phyloP scores from a whole-genome alignment of 116 monocot species.

The Papilionanthe hybrid region DNA sequence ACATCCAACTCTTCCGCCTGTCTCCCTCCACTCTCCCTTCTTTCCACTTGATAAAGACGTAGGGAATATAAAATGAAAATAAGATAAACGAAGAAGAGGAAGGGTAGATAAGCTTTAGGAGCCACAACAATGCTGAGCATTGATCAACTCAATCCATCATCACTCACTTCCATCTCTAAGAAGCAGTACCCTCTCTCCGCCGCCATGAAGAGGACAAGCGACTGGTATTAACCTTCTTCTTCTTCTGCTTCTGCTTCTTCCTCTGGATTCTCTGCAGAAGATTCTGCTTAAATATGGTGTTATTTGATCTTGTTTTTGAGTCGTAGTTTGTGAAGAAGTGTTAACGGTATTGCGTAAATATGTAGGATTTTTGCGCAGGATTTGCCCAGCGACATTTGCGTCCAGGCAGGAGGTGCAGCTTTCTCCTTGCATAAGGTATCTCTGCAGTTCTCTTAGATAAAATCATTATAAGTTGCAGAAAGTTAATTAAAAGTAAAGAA shows the following conservation, averaged over 20 bases:
- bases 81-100: neutral
- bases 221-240: constrained; percentile 39
- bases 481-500: neutral
- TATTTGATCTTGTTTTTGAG: neutral
- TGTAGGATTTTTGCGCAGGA: constrained; percentile 77
- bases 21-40: neutral
- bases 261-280: neutral
- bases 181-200: constrained; percentile 41
- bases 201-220: constrained; percentile 68
- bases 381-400: constrained; percentile 52
- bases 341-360: no score
- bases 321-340: no score
- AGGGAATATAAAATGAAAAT: constrained; percentile 1
- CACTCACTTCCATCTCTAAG: constrained; percentile 20
- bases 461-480: neutral
- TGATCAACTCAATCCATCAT: constrained; percentile 17
- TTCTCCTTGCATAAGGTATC: constrained; percentile 80
- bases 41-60: constrained; percentile 10
- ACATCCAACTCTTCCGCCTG: constrained; percentile 7
- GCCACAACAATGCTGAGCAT: constrained; percentile 17
- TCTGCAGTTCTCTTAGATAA: neutral
- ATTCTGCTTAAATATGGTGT: neutral
- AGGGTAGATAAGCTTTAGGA: neutral
- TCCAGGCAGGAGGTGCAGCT: constrained; percentile 42
- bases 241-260: neutral